Evolutionary conservation across 352 stramenopile genomes (phyloP), one percentile per base, ranked within the genome.

Genomic region (Phytophthora vignae): DNA sequence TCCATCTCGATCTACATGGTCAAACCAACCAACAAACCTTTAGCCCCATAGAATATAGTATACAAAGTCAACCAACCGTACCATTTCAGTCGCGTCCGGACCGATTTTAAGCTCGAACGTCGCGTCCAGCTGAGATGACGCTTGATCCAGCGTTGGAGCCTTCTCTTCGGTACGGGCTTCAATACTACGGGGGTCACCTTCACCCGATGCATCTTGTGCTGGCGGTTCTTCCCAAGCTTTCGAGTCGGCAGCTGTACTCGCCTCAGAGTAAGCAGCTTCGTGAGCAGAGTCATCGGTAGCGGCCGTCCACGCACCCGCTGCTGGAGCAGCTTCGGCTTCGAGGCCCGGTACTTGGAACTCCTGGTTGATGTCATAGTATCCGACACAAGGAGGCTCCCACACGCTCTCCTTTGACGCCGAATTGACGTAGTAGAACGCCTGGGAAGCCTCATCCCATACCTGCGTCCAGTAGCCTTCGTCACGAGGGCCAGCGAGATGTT

Each of bases 341-440:
- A 71, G 60, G 2, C 70, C 70, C 25, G 70, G 59, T 42, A 77
- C 65, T 12, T 85, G 78, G 36, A 88, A 93, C 44, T 90, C 63
- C 59, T 88, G 76, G 59, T 90, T 91, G 6, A 79, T 67, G 57
- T 92, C 85, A 50, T 88, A 82, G 36, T 85, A 95, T 17, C 87
- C 87, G n/a, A 74, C 66, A 22, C 59, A 31, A 8, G 87, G 87
- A 0, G 79, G 67, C 15, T 93, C 81, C 87, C 87, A 95, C 31
- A 83, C 73, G 46, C 84, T 92, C 55, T 90, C 84, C 0, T 75
- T 71, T 0, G 76, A 88, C 25, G 84, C 56, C 0, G 83, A 89
- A 55, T 93, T 83, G 48, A 87, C 65, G 64, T 93, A 95, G 57
- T 91, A 95, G 22, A 82, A 90, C 22, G 81, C 67, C 52, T 87